These are phyloP conservation scores for Wickerhamomyces ciferrii DNA, from an alignment of 805 yeast species.

Conservation along the genomic window DNA sequence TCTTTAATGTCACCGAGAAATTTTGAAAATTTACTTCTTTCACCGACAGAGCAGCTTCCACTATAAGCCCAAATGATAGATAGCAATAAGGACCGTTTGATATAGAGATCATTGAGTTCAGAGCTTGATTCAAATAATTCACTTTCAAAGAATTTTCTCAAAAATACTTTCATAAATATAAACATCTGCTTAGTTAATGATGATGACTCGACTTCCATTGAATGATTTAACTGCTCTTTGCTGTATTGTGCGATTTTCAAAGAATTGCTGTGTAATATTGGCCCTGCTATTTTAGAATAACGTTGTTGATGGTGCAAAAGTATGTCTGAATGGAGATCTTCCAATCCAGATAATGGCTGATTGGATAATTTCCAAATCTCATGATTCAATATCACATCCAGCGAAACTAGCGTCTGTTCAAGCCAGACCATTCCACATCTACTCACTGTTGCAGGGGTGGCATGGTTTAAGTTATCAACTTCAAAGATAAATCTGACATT, in stretches of 20 bases:
- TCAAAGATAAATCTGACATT: conserved; percentile 73
- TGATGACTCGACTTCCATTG: conserved; percentile 4
- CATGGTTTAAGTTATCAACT: conserved; percentile 54
- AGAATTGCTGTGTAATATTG: background rate
- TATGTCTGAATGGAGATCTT: conserved; percentile 1
- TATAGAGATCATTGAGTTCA: conserved; percentile 4
- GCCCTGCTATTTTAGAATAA: background rate
- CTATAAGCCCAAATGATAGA: conserved; percentile 59
- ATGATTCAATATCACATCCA: conserved; percentile 17
- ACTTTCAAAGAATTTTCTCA: background rate
- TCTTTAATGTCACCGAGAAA: conserved; percentile 17
- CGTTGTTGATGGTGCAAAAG: background rate
- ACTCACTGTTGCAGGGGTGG: conserved; percentile 90
- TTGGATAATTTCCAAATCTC: conserved; percentile 11
- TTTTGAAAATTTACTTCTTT: conserved; percentile 32
- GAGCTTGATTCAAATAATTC: background rate
- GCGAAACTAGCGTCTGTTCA: conserved; percentile 28
- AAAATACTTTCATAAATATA: background rate
- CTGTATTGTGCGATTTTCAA: background rate
- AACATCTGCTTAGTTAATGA: conserved; percentile 5
- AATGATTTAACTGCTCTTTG: background rate
- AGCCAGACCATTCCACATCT: conserved; percentile 89
- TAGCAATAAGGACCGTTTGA: conserved; percentile 15
- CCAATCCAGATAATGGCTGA: background rate
- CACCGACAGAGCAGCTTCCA: conserved; percentile 44